These are phyloP conservation scores for Cyberlindnera mrakii DNA, from an alignment of 805 yeast species.

Conservation along the genomic window DNA sequence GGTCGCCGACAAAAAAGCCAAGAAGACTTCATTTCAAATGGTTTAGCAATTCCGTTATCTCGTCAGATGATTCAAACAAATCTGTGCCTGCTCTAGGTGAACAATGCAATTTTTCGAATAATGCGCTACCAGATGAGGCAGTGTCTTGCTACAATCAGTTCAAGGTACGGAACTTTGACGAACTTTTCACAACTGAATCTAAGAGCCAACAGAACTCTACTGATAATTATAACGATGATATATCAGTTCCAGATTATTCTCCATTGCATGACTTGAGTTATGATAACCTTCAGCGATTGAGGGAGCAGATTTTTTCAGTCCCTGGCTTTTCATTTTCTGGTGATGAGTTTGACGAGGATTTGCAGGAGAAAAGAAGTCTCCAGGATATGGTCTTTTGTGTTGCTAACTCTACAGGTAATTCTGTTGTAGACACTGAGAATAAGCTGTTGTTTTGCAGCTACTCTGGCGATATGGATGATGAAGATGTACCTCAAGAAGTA, in stretches of 20 bases:
- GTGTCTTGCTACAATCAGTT: constrained; percentile 1
- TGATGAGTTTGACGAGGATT: not conserved
- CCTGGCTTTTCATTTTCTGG: constrained; percentile 1
- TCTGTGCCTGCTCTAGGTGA: no score
- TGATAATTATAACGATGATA: not conserved
- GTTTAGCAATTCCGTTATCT: not conserved
- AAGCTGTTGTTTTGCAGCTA: no score
- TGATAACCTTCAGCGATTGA: constrained; percentile 6
- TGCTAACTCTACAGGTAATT: not conserved
- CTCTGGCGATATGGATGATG: no score
- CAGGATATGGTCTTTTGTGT: no score
- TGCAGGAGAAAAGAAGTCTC: no score
- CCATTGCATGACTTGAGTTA: constrained; percentile 3
- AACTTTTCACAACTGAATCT: not conserved
- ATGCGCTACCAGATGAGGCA: not conserved
- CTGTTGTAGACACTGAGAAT: not conserved
- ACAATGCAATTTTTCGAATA: not conserved
- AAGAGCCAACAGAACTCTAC: not conserved
- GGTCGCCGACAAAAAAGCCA: not conserved
- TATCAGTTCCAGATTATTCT: not conserved
- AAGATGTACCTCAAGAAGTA: no score
- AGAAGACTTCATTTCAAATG: constrained; percentile 1
- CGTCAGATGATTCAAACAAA: no score
- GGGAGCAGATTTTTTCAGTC: not conserved
- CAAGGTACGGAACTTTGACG: not conserved